Conservation (phyloP, 495 filamentous ascomycete species). For the Podospora pseudoanserina region DNA sequence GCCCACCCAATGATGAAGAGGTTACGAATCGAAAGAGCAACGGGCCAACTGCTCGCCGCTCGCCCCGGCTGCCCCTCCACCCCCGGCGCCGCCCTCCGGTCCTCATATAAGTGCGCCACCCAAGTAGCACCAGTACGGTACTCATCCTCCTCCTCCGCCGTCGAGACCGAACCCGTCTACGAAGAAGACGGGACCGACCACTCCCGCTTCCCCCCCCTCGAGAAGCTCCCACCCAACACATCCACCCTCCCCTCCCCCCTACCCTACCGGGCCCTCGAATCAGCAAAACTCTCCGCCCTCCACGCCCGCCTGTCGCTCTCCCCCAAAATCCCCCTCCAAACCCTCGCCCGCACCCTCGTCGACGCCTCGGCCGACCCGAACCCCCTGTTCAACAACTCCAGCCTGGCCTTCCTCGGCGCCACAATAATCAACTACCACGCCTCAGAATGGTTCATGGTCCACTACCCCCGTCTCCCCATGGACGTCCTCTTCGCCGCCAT, state of each 20-base stretch:
- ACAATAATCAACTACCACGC: conserved; percentile 82
- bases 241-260: conserved; percentile 58
- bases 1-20: conserved; percentile 36
- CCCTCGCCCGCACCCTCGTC: conserved; percentile 80
- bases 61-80: conserved; percentile 32
- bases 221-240: conserved; percentile 23
- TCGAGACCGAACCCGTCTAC: conserved; percentile 10
- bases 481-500: conserved; percentile 76
- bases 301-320: conserved; percentile 87
- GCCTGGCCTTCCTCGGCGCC: conserved; percentile 75
- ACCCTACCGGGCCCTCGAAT: conserved; percentile 62
- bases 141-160: conserved; percentile 28
- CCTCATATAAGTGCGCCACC: conserved; percentile 19
- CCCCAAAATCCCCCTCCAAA: conserved; percentile 74
- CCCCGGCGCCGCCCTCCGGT: conserved; percentile 35
- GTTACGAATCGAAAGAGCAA: conserved; percentile 38
- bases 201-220: conserved; percentile 28
- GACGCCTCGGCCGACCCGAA: conserved; percentile 77
- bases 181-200: conserved; percentile 22
- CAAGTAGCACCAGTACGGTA: conserved; percentile 6
- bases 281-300: conserved; percentile 88
- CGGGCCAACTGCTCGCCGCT: conserved; percentile 36
- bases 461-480: conserved; percentile 85
- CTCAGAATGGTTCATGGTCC: conserved; percentile 78
- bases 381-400: conserved; percentile 53